Evolutionary conservation across 345 rosid genomes (phyloP).

Genomic region (Boechera divaricarpa): DNA sequence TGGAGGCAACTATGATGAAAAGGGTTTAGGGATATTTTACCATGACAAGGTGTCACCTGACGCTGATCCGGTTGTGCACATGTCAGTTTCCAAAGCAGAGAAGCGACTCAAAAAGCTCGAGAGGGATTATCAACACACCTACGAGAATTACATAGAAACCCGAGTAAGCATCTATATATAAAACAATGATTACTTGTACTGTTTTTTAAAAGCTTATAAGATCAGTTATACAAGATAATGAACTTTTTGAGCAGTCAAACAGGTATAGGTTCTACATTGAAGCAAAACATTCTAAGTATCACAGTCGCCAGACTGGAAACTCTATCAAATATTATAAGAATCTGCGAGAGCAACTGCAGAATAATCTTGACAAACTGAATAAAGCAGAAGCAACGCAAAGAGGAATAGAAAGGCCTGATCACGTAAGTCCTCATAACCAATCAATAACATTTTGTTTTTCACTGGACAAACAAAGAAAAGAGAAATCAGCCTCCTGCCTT

Average conservation of each 20-base stretch:
- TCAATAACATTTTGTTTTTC: neutral
- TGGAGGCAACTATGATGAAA: neutral
- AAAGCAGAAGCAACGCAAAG: neutral
- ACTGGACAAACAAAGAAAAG: no score
- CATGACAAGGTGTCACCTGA: neutral
- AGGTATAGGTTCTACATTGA: neutral
- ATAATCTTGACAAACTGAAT: slow-evolving; percentile 8
- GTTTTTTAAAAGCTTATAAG: neutral
- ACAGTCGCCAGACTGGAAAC: neutral
- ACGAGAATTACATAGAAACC: neutral
- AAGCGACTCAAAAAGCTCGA: slow-evolving; percentile 16
- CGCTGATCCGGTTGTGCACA: neutral
- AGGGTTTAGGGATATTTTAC: neutral
- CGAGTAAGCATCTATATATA: neutral
- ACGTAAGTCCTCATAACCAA: neutral
- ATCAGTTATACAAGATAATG: neutral
- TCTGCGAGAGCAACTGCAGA: neutral
- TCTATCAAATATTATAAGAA: neutral
- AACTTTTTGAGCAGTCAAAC: neutral
- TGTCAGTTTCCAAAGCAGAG: slow-evolving; percentile 12
- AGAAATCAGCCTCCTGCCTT: no score
- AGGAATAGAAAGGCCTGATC: neutral
- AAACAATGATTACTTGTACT: neutral
- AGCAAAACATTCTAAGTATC: neutral
- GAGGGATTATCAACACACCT: slow-evolving; percentile 17